Evolutionary conservation across 2,329 filamentous ascomycete genomes (phyloP).

Genomic region (Rosellinia necatrix): DNA sequence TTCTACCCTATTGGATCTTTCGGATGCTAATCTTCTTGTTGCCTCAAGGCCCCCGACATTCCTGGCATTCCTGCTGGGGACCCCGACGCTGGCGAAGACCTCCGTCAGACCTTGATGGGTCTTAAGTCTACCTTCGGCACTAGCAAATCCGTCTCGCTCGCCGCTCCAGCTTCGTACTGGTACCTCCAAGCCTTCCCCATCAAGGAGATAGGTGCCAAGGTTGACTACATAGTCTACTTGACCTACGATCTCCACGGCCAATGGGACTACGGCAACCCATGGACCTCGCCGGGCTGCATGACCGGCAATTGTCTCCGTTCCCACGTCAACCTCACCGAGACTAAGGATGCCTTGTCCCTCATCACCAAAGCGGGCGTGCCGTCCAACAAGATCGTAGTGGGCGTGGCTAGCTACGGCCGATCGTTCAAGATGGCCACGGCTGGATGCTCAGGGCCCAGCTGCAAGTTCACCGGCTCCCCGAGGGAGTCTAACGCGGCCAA

Average conservation of each 20-base stretch:
- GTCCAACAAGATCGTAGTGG: slow-evolving; percentile 31
- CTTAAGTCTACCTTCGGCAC: background rate
- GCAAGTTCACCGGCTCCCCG: slow-evolving; percentile 40
- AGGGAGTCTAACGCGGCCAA: slow-evolving; percentile 36
- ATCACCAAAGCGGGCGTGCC: slow-evolving; percentile 30
- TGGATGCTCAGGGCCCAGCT: slow-evolving; percentile 39
- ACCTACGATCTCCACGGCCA: slow-evolving; percentile 32
- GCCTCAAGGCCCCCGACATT: slow-evolving; percentile 28
- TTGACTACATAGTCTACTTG: slow-evolving; percentile 36
- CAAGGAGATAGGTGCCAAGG: slow-evolving; percentile 11
- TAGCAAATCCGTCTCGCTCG: slow-evolving; percentile 24
- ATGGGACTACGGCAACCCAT: slow-evolving; percentile 29
- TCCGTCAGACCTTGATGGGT: slow-evolving; percentile 3
- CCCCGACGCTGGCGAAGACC: slow-evolving; percentile 22
- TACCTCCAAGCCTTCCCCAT: slow-evolving; percentile 34
- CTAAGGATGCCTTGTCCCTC: slow-evolving; percentile 32
- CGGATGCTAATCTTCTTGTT: background rate
- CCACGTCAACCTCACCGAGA: slow-evolving; percentile 42
- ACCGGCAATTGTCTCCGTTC: slow-evolving; percentile 36
- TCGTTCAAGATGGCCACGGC: slow-evolving; percentile 36
- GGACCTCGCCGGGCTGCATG: slow-evolving; percentile 1
- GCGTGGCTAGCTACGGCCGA: slow-evolving; percentile 18
- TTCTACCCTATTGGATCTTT: background rate
- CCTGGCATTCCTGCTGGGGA: slow-evolving; percentile 25
- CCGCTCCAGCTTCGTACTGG: slow-evolving; percentile 36